Evolutionary conservation across 345 rosid species (phyloP).

Genomic region (Iberis pinnata): DNA sequence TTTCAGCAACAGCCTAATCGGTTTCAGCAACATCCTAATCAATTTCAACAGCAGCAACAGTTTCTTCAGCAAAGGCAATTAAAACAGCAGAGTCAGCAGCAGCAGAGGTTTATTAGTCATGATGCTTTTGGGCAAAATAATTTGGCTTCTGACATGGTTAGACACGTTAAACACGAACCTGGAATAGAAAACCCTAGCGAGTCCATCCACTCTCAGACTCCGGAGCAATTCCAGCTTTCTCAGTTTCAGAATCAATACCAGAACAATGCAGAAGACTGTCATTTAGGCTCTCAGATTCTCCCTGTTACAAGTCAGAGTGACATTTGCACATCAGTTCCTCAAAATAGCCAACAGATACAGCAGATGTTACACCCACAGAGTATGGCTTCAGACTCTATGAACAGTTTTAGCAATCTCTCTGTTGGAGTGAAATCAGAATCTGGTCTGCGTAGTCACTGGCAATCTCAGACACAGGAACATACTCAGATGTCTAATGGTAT

Average conservation of each 20-base stretch:
- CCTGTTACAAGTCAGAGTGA: slow-evolving; percentile 42
- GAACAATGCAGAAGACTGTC: slow-evolving; percentile 45
- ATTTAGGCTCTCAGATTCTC: slow-evolving; percentile 35
- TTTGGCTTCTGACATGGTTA: slow-evolving; percentile 42
- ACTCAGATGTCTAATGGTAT: slow-evolving; percentile 40
- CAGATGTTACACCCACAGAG: slow-evolving; percentile 50
- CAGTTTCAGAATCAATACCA: slow-evolving; percentile 65
- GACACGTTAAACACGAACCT: slow-evolving; percentile 61
- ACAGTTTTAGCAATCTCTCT: slow-evolving; percentile 39
- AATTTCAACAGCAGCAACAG: slow-evolving; percentile 52
- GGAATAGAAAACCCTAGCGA: slow-evolving; percentile 46
- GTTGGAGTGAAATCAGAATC: slow-evolving; percentile 50
- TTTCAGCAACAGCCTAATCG: slow-evolving; percentile 59
- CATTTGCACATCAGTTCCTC: slow-evolving; percentile 38
- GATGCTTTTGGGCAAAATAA: slow-evolving; percentile 56
- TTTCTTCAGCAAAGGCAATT: slow-evolving; percentile 46
- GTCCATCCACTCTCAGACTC: slow-evolving; percentile 44
- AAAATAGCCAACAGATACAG: slow-evolving; percentile 55
- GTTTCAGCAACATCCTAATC: slow-evolving; percentile 54
- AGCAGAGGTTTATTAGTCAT: slow-evolving; percentile 40
- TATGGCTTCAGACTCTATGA: slow-evolving; percentile 43
- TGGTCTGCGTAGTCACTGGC: slow-evolving; percentile 53
- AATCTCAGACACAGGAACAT: slow-evolving; percentile 49
- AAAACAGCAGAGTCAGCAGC: slow-evolving; percentile 60
- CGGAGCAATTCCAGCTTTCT: slow-evolving; percentile 52